Evolutionary conservation across 441 rosid species (phyloP), one percentile per base, ranked within the genome.

Genomic region (Raphanus hybrid): DNA sequence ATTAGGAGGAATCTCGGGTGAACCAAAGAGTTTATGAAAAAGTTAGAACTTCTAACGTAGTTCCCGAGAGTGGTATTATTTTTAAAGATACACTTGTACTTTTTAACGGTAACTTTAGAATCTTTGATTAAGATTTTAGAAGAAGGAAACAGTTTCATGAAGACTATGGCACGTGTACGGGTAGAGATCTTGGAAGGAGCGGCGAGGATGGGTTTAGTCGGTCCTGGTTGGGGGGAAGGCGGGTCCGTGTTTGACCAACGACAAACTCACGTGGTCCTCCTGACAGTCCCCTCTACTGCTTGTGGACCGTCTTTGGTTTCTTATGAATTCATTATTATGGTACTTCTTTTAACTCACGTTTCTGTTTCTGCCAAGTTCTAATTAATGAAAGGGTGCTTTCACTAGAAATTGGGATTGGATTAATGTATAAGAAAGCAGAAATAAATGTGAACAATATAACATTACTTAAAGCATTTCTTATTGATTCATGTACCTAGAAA

Each of bases 31-130:
- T 79, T 71, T 58, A 18, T 39, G 68, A 68, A 67, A 69, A 69
- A 10, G 75, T 68, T 50, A 67, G 63, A 71, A 69, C 39, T 70
- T 64, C 1, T 6, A n/a, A 74, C 20, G 70, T 20, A 55, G 61
- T 64, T 79, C 72, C 79, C 82, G 64, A 79, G 72, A 64, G 52
- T 52, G 26, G 69, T 69, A 41, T 74, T 15, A 45, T 52, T 59
- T 16, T 52, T 41, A 41, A 62, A 79, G 58, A 74, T 74, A 69
- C 82, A 74, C 72, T 57, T 79, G 78, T 74, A 74, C 69, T 45
- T 69, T 74, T 63, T 59, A 79, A 79, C 82, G 82, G 82, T 80
- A 75, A 79, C 76, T 64, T 65, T 75, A 59, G 79, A 29, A 29
- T 60, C 64, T 60, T 12, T 27, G 41, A 67, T 65, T 67, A 75